Percentiles rank a stretch among this genome's conserved stretches.
Evolutionary conservation across 768 basidiomycete genomes (phyloP).

Genomic region (Hypholoma fasciculare): DNA sequence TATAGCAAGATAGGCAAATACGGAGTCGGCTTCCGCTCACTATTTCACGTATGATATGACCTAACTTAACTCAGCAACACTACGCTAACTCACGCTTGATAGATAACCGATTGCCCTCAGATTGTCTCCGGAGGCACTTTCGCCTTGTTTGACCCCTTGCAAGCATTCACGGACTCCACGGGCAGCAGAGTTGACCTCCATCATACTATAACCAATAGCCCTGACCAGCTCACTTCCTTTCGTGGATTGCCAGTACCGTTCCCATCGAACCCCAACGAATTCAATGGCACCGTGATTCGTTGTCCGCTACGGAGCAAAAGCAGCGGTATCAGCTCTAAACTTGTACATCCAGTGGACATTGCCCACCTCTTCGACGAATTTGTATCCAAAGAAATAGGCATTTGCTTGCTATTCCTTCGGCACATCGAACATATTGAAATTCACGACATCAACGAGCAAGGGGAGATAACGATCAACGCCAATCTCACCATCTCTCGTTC

Average conservation of each 20-base stretch:
- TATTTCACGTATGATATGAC: slow-evolving; percentile 42
- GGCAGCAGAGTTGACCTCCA: slow-evolving; percentile 31
- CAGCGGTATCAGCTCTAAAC: slow-evolving; percentile 35
- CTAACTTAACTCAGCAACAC: too few relatives aligned
- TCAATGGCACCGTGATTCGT: slow-evolving; percentile 44
- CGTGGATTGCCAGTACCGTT: slow-evolving; percentile 18
- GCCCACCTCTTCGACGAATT: slow-evolving; percentile 40
- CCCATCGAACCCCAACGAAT: slow-evolving; percentile 11
- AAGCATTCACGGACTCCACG: slow-evolving; percentile 25
- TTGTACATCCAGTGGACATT: slow-evolving; percentile 32
- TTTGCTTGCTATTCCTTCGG: slow-evolving; percentile 42
- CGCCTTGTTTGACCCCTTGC: slow-evolving; percentile 44
- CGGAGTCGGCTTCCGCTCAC: slow-evolving; percentile 49
- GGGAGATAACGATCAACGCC: slow-evolving; percentile 17
- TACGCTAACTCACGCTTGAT: neutral
- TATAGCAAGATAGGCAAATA: slow-evolving; percentile 53
- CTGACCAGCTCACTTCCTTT: slow-evolving; percentile 35
- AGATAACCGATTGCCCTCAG: slow-evolving; percentile 53
- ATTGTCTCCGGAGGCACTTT: slow-evolving; percentile 41
- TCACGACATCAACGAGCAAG: slow-evolving; percentile 30
- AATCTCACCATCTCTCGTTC: slow-evolving; percentile 16
- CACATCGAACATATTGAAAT: slow-evolving; percentile 41
- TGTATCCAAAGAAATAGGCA: slow-evolving; percentile 36
- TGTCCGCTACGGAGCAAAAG: slow-evolving; percentile 40
- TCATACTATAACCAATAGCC: slow-evolving; percentile 17